Evolutionary conservation across 352 stramenopile genomes (phyloP), one percentile per base, ranked within the genome.

Genomic region (Pythium rhizo-oryzae): DNA sequence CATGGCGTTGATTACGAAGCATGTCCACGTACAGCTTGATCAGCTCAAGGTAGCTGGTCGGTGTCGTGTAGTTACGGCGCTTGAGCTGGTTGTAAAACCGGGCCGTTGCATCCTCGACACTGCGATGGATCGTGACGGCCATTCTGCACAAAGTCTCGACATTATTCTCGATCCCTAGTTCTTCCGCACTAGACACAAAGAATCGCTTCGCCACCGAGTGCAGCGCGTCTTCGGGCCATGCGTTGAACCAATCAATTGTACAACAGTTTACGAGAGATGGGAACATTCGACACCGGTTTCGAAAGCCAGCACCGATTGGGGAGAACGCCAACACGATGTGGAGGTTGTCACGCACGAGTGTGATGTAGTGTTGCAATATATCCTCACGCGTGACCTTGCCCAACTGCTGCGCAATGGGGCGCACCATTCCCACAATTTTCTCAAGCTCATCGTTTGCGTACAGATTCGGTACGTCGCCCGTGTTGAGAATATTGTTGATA

Each of bases 401-500:
- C 19, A 91, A 82, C 24, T 97, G 91, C 63, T 97, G 88, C 55
- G 95, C 95, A 30, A 98, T 92, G 9, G 92, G 85, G 0, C 93
- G 90, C 25, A 97, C 86, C 11, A 78, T 81, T 71, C 98, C 93
- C 60, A 90, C 96, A 28, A 99, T 94, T 1, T 79, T 90, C 4
- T 97, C 91, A 8, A 82, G 81, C 62, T 98, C 94, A 70, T 98
- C 96, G 62, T 95, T 94, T 0, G 92, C 85, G 67, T 98, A 98
- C 43, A 99, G 71, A 67, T 99, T 98, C 0, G 96, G 96, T 23
- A 99, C 97, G 68, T 98, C 96, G 30, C 96, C 95, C 1, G 87
- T 91, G 75, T 98, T 99, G 21, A 98, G 77, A 81, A 99, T 98
- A 74, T 98, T 98, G 77, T 98, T 99, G 66, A 99, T 97, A 65